A percentile compares a stretch with the other conserved stretches of the same genome.
Evolutionary conservation across 192 early-diverging fungal genomes (phyloP).

Genomic region (Coemansia sp.): DNA sequence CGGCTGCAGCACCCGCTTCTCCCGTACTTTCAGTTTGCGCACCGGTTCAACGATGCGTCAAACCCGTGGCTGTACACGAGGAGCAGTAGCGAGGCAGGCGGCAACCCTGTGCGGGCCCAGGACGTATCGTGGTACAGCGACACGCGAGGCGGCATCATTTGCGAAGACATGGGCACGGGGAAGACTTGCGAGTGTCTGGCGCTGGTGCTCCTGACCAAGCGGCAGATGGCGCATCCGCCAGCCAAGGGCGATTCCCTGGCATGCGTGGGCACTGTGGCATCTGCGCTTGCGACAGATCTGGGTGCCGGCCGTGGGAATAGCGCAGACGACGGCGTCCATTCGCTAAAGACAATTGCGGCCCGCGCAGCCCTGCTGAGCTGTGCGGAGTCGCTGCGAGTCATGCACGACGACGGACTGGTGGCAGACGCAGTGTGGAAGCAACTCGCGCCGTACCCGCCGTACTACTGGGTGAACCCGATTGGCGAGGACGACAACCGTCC

Average conservation of each 20-base stretch:
- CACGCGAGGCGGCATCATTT: constrained; percentile 70
- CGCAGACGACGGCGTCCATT: background rate
- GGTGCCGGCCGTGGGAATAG: background rate
- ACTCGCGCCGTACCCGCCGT: constrained; percentile 57
- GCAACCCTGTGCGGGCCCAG: constrained; percentile 27
- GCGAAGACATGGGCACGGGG: constrained; percentile 91
- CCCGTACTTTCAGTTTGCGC: constrained; percentile 46
- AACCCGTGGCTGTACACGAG: constrained; percentile 37
- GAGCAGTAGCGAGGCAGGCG: constrained; percentile 7
- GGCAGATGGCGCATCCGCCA: constrained; percentile 56
- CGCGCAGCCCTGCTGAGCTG: constrained; percentile 47
- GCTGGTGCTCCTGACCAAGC: constrained; percentile 62
- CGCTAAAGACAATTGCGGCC: constrained; percentile 53
- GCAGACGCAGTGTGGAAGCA: constrained; percentile 25
- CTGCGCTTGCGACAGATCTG: constrained; percentile 20
- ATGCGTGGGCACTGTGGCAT: constrained; percentile 48
- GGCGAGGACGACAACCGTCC: constrained; percentile 11
- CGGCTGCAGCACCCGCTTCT: constrained; percentile 32
- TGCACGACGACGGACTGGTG: constrained; percentile 54
- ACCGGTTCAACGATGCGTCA: constrained; percentile 22
- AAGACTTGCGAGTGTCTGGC: constrained; percentile 76
- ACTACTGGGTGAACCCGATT: constrained; percentile 56
- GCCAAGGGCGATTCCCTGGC: constrained; percentile 32
- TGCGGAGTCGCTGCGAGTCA: constrained; percentile 48
- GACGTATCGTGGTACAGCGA: constrained; percentile 48